Conservation (phyloP, 2,329 filamentous ascomycete genomes). For the Penicillium sp. region DNA sequence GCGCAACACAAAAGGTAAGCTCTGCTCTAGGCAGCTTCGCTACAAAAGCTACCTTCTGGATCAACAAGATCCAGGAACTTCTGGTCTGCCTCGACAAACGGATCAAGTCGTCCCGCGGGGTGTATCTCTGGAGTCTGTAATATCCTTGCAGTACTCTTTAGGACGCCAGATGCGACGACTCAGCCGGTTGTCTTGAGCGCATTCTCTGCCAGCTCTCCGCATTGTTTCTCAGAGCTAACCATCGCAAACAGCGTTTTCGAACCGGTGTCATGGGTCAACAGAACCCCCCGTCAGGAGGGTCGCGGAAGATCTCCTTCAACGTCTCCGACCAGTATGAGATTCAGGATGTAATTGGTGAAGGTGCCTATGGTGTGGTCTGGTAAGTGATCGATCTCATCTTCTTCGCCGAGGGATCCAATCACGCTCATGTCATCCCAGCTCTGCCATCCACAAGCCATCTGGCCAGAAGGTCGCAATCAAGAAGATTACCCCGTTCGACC, state of each 20-base stretch:
- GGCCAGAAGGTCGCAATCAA: conserved; percentile 99
- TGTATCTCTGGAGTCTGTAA: neutral
- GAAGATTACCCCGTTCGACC: conserved; percentile 99
- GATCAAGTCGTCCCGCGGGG: neutral
- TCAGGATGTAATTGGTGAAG: conserved; percentile 98
- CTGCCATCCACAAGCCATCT: conserved; percentile 95
- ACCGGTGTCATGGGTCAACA: conserved; percentile 46
- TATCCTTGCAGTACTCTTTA: neutral
- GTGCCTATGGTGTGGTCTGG: conserved; percentile 98
- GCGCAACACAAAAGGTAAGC: conserved; percentile 24
- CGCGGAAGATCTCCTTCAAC: conserved; percentile 98
- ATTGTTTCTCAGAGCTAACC: conserved; percentile 13
- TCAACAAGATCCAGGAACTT: neutral
- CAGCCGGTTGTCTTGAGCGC: neutral
- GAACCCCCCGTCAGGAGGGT: conserved; percentile 57
- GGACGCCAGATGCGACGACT: neutral
- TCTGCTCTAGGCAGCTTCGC: neutral
- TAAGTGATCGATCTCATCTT: conserved; percentile 55
- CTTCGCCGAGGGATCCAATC: too few relatives aligned
- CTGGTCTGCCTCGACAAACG: neutral
- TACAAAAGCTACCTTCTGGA: neutral
- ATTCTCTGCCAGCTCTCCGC: neutral
- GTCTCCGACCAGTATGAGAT: conserved; percentile 99
- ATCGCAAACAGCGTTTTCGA: conserved; percentile 7
- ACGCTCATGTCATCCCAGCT: conserved; percentile 58